phyloP scores from a whole-genome alignment of 208 protist genomes.

The Leishmania braziliensis region DNA sequence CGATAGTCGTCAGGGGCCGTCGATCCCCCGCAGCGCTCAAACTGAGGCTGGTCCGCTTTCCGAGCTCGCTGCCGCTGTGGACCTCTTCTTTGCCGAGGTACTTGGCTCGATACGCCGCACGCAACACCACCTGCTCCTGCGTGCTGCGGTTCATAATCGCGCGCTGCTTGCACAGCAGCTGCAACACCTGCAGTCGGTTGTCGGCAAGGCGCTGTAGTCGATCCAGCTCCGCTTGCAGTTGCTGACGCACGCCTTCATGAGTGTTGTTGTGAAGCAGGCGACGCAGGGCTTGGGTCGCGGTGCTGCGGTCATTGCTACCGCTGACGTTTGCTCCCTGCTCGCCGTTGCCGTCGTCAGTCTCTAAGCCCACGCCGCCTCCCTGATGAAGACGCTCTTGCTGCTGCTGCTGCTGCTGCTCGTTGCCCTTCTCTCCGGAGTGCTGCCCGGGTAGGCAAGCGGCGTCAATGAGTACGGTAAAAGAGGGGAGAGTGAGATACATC shows the following conservation, averaged over 20 bases:
- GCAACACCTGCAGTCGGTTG: slow-evolving; percentile 50
- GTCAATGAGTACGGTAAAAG: slow-evolving; percentile 1
- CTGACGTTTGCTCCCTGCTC: not conserved
- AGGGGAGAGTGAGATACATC: slow-evolving; percentile 9
- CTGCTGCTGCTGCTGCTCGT: not conserved
- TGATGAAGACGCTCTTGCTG: not conserved
- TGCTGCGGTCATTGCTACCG: not conserved
- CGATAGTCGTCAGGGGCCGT: not conserved
- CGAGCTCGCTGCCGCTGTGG: not conserved
- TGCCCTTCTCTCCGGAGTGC: not conserved
- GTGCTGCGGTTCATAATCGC: slow-evolving; percentile 43
- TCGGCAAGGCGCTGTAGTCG: slow-evolving; percentile 49
- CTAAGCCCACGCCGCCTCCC: not conserved
- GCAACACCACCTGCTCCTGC: slow-evolving; percentile 43
- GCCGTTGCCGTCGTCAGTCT: not conserved
- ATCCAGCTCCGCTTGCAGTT: slow-evolving; percentile 46
- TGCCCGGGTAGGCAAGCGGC: not conserved
- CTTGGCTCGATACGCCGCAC: slow-evolving; percentile 40
- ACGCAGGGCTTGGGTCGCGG: slow-evolving; percentile 7
- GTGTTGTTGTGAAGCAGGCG: slow-evolving; percentile 37
- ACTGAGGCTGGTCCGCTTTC: not conserved
- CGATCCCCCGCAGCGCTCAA: not conserved
- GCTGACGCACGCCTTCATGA: slow-evolving; percentile 50
- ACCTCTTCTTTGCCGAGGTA: slow-evolving; percentile 20
- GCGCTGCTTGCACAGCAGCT: slow-evolving; percentile 63